Base-by-base conservation (phyloP, 176 grass and related monocot genomes). In the Oryza punctata region DNA sequence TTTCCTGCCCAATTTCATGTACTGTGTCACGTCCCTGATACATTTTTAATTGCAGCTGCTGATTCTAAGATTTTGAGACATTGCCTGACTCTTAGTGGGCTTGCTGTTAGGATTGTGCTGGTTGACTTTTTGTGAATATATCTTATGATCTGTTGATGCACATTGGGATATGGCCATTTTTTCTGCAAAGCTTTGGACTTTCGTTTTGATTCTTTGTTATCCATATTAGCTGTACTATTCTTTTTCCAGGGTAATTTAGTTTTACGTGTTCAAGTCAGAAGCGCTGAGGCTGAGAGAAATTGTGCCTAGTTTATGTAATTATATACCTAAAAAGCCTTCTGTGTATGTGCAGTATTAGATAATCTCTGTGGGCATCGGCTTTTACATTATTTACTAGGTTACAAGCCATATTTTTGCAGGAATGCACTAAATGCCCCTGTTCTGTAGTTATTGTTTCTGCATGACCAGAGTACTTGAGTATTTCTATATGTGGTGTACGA, bases 341-440 rank as follows among this genome's bases (percentile, higher is more conserved):
- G 24, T 65, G 76, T 76, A 35, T 71, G 7, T 72, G 50, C 9
- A 24, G 25, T 41, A 47, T 78, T 73, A 32, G 12, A 24, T 16
- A 82, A 40, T 72, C 6, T 54, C 41, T 83, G 29, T 74, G 38
- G 5, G 59, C 8, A 30, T 46, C 74, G 41, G 19, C 59, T 65
- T 50, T 75, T 44, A 37, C 66, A 75, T 49, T 65, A 43, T 23
- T 49, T 72, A 29, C 28, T 29, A 49, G 28, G 59, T 65, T 67
- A 84, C 12, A 66, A 84, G 21, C 29, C 29, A 37, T 63, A 18
- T n/a, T 75, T 82, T 65, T 82, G 60, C 79, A 11, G 35, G 43
- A 72, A 72, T 78, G 32, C 37, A 35, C 33, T 82, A 72, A 76
- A 82, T 78, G 67, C 28, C 60, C 32, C 19, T 37, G 32, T 12